Base-by-base conservation (phyloP, 352 stramenopile species). In the Pythium utonaiense region DNA sequence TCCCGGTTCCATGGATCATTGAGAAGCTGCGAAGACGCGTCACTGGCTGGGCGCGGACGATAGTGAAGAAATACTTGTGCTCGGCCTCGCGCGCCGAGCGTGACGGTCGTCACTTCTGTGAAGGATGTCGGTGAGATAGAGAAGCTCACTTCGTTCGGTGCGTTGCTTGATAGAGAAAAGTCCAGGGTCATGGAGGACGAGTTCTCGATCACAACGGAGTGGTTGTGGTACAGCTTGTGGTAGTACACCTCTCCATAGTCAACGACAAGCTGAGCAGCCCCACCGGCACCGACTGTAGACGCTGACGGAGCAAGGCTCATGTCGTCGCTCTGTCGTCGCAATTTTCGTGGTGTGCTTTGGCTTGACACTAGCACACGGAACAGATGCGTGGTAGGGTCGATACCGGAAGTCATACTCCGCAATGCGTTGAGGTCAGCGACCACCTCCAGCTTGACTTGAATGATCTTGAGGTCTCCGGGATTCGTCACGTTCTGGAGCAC, bases 21-120 rank as follows among this genome's bases (percentile, higher is more conserved):
- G 3, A 33, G 50, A 14, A 16, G 33, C n/a, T 25, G 36, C 42
- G 28, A 22, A 14, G 51, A 21, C n/a, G 13, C 16, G 13, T 7
- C 53, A 22, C 63, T 73, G 38, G 50, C 36, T 44, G 82, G 82
- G n/a, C 80, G 76, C 17, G 86, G 86, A 19, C 86, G 77, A 47
- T 90, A 95, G 60, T 95, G 83, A n/a, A 95, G 53, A 59, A 95
- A 95, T 1, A 95, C 81, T 74, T 95, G 86, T 50, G 90, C 83
- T 12, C 80, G 80, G 19, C 69, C 66, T 53, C 88, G 80, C 0
- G 83, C 79, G 36, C 71, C 77, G 0, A 95, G 70, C 0, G 83
- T 93, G 21, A 95, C 74, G 1, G 80, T 87, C 1, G 80, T 80
- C 2, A 95, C 80, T 49, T 95, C 86, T 17, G 77, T 93, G 50